Conservation (phyloP, 1,284 basidiomycete species). For the Heterobasidion irregulare region DNA sequence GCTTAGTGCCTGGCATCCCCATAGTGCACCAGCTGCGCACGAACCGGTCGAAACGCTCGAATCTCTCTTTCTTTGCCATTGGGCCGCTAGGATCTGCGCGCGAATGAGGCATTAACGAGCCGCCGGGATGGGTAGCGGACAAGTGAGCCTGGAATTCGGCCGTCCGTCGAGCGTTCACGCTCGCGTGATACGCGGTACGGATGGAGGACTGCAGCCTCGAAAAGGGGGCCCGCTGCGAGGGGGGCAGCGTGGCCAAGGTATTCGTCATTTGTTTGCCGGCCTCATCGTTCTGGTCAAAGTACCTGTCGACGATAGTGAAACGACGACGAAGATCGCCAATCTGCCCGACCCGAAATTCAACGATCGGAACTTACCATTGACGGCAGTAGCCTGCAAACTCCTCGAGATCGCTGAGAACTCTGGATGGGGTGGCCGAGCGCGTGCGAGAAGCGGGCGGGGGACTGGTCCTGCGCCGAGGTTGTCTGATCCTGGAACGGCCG, state of each 20-base stretch:
- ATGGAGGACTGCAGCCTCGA: slow-evolving; percentile 70
- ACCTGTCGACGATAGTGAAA: slow-evolving; percentile 35
- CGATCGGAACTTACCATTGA: slow-evolving; percentile 44
- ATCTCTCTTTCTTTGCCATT: slow-evolving; percentile 64
- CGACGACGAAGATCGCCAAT: background rate
- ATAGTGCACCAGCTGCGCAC: slow-evolving; percentile 68
- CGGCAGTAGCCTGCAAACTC: slow-evolving; percentile 65
- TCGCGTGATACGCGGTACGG: slow-evolving; percentile 67
- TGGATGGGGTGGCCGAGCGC: slow-evolving; percentile 57
- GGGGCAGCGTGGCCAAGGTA: slow-evolving; percentile 63
- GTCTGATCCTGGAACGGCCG: slow-evolving; percentile 33
- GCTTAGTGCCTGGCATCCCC: slow-evolving; percentile 74
- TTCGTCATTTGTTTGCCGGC: slow-evolving; percentile 72
- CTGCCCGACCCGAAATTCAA: background rate
- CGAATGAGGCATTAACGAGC: slow-evolving; percentile 60
- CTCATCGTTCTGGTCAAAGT: slow-evolving; percentile 68
- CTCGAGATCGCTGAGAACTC: slow-evolving; percentile 55
- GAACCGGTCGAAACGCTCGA: slow-evolving; percentile 63
- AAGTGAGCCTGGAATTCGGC: slow-evolving; percentile 75
- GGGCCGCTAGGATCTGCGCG: slow-evolving; percentile 51
- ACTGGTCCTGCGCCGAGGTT: slow-evolving; percentile 40
- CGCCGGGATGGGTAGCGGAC: slow-evolving; percentile 62
- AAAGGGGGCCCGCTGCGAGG: slow-evolving; percentile 69
- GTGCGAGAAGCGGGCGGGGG: slow-evolving; percentile 46
- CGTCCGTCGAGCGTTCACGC: slow-evolving; percentile 55